Evolutionary conservation across 164 flowering plant species (phyloP), one percentile per base, ranked within the genome.

Genomic region (Taxillus chinensis): DNA sequence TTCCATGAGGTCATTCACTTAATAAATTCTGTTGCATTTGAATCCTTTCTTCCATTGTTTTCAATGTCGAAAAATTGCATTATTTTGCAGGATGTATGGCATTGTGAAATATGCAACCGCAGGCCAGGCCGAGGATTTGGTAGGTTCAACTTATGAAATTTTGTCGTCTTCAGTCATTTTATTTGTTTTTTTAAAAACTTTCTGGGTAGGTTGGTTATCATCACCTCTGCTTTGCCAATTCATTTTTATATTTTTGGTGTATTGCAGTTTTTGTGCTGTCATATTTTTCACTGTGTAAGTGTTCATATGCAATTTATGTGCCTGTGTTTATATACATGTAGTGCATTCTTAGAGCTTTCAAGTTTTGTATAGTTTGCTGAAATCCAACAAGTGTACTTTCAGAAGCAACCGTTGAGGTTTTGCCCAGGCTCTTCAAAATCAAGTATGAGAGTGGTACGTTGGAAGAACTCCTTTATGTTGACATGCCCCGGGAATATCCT

Each of bases 61-160:
- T 64, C 13, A 27, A n/a, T 42, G 45, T 63, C 41, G 1, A 45
- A 9, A 37, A 16, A 6, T 14, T 59, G 42, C 59, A 51, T 5
- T 11, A 38, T 65, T 50, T 70, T 75, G 64, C 86, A 95, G 99
- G 99, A 95, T 82, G 92, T 82, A 54, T 95, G 97, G 99, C 97
- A 95, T 68, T 95, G 99, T 80, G 97, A 89, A 71, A 95, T 95
- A 75, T 95, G 99, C 80, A 91, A 87, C 64, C 86, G 86, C 62
- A 95, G 86, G 75, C 98, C 99, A 57, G 99, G 99, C 46, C 93
- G 98, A 67, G 99, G 99, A 38, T 95, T 91, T 76, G 99, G 99
- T 95, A 82, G 45, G 93, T 73, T 67, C 14, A 50, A 10, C 17
- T 11, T 17, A 13, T 45, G 16, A n/a, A 10, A 17, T 15, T 61